Conservation (phyloP, 345 rosid genomes). For the Chamaenerion angustifolium region DNA sequence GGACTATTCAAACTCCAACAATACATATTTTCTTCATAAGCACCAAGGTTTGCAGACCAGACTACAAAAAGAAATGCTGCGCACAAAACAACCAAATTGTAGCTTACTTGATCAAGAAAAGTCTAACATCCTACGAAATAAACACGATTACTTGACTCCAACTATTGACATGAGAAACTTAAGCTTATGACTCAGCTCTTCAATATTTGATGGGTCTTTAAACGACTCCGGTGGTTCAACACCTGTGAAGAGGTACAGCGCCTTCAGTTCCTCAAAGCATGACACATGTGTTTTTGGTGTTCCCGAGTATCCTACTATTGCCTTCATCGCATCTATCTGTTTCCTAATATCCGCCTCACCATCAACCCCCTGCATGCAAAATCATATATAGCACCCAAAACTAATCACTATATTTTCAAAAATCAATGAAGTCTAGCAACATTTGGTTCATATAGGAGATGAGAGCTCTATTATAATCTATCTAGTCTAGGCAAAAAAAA, state of each 20-base stretch:
- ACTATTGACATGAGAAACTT: conserved; percentile 52
- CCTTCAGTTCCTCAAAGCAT: conserved; percentile 46
- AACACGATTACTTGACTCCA: conserved; percentile 35
- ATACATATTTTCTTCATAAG: no score
- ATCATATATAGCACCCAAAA: neutral
- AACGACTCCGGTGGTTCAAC: conserved; percentile 41
- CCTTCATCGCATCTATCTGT: conserved; percentile 35
- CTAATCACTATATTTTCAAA: neutral
- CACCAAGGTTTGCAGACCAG: no score
- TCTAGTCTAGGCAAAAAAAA: no score
- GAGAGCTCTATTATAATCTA: no score
- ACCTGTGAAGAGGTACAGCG: conserved; percentile 58
- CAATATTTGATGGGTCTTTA: conserved; percentile 29
- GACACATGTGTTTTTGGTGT: conserved; percentile 17
- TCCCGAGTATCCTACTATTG: conserved; percentile 46
- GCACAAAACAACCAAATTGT: no score
- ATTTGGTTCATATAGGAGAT: neutral
- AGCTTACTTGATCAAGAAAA: no score
- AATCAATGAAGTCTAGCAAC: neutral
- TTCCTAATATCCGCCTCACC: conserved; percentile 46
- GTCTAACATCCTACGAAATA: neutral
- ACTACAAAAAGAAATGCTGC: no score
- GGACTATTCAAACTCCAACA: no score
- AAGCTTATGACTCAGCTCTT: conserved; percentile 34
- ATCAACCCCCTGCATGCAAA: neutral